A percentile compares a stretch with the other conserved stretches of the same genome.
phyloP scores from a whole-genome alignment of 2,329 filamentous ascomycete genomes.

The Xylariaceae sp. region DNA sequence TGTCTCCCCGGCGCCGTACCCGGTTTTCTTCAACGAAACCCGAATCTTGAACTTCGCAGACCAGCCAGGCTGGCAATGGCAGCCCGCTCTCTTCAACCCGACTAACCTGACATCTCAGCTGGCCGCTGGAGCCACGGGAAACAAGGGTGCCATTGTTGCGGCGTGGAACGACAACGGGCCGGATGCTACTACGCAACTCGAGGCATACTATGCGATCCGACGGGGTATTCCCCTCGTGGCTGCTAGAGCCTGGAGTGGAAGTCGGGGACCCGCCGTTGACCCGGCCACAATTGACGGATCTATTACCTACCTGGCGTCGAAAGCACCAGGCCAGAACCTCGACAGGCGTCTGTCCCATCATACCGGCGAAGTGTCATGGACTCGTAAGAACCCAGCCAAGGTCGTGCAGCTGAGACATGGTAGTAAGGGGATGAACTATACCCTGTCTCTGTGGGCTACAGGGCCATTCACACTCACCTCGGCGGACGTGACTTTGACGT shows the following conservation, averaged over 20 bases:
- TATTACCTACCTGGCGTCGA: slow-evolving; percentile 35
- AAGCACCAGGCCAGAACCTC: slow-evolving; percentile 40
- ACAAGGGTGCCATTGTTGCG: slow-evolving; percentile 36
- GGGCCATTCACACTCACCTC: slow-evolving; percentile 42
- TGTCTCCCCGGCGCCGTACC: slow-evolving; percentile 41
- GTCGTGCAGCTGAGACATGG: slow-evolving; percentile 29
- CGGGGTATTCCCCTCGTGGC: slow-evolving; percentile 40
- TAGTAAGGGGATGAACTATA: slow-evolving; percentile 44
- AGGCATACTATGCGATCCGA: slow-evolving; percentile 43
- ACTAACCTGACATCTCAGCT: slow-evolving; percentile 38
- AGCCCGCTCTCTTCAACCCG: slow-evolving; percentile 40
- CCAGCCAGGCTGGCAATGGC: slow-evolving; percentile 39
- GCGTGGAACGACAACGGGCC: slow-evolving; percentile 46
- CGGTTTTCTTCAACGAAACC: slow-evolving; percentile 42
- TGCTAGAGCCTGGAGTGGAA: slow-evolving; percentile 39
- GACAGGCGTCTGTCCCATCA: slow-evolving; percentile 30
- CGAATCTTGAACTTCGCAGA: slow-evolving; percentile 41
- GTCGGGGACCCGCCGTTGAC: slow-evolving; percentile 31
- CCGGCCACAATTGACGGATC: slow-evolving; percentile 27
- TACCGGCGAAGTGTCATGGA: slow-evolving; percentile 31
- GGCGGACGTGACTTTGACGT: slow-evolving; percentile 37
- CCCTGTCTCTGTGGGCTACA: slow-evolving; percentile 33
- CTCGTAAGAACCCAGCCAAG: slow-evolving; percentile 3
- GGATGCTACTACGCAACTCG: slow-evolving; percentile 42
- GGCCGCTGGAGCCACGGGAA: slow-evolving; percentile 25